Evolutionary conservation across 2,329 filamentous ascomycete species (phyloP).

Genomic region (Sporothrix pallida): DNA sequence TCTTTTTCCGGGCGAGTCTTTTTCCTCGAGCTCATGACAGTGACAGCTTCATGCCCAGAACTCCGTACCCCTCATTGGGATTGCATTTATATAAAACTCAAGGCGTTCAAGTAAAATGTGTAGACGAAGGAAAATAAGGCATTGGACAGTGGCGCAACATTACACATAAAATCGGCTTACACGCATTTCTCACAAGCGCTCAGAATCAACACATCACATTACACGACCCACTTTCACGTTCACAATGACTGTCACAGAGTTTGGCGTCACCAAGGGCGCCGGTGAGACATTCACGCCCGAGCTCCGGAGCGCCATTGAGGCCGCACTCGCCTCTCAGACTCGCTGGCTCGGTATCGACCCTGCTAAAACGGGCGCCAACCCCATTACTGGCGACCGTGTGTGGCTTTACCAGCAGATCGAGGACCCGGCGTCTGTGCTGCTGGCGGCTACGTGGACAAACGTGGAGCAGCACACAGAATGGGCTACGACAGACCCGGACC

Average conservation of each 20-base stretch:
- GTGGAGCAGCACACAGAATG: constrained; percentile 51
- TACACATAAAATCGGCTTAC: neutral
- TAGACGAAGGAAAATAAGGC: neutral
- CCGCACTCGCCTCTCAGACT: constrained; percentile 48
- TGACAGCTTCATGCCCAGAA: neutral
- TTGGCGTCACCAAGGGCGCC: constrained; percentile 47
- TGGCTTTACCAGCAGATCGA: constrained; percentile 47
- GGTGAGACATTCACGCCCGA: constrained; percentile 44
- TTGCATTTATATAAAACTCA: neutral
- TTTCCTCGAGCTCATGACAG: neutral
- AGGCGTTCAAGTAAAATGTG: neutral
- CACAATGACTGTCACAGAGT: constrained; percentile 51
- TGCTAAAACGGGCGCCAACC: constrained; percentile 28
- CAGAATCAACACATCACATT: neutral
- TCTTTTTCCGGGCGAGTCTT: constrained; percentile 24
- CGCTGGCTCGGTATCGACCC: constrained; percentile 44
- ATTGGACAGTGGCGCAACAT: neutral
- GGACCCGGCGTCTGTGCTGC: constrained; percentile 48
- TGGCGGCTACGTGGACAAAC: constrained; percentile 55
- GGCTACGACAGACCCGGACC: constrained; percentile 37
- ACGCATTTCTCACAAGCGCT: neutral
- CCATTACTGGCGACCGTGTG: constrained; percentile 46
- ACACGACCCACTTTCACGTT: neutral
- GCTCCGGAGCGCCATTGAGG: constrained; percentile 45
- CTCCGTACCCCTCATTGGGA: neutral